These are phyloP conservation scores for Plasmodium billcollinsi DNA, from an alignment of 169 alveolate species.

Conservation along the genomic window DNA sequence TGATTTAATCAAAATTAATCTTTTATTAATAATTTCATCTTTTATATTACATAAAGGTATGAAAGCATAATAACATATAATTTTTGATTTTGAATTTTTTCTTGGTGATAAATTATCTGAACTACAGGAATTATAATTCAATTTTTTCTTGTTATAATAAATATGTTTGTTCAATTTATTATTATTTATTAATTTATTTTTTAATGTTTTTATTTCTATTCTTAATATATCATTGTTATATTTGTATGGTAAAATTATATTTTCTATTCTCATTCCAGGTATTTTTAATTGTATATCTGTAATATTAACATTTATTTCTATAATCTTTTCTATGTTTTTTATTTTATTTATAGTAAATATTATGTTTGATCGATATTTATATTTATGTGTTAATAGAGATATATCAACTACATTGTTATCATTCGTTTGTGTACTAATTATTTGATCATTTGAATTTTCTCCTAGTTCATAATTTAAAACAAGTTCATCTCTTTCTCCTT, in stretches of 20 bases:
- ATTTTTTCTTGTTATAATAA: not conserved
- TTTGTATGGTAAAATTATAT: slow-evolving; percentile 47
- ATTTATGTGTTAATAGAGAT: slow-evolving; percentile 38
- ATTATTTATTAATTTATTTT: not conserved
- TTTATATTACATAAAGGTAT: slow-evolving; percentile 37
- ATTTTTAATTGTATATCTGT: slow-evolving; percentile 50
- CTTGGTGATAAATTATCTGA: not conserved
- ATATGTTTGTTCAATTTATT: not conserved
- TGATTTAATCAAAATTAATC: slow-evolving; percentile 34
- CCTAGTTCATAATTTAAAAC: slow-evolving; percentile 16
- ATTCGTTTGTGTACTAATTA: slow-evolving; percentile 20
- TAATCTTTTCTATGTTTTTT: slow-evolving; percentile 31
- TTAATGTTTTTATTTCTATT: slow-evolving; percentile 35
- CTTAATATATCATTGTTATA: slow-evolving; percentile 35
- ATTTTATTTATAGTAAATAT: slow-evolving; percentile 59
- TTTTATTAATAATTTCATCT: slow-evolving; percentile 36
- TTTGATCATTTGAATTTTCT: not conserved
- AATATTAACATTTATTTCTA: slow-evolving; percentile 50
- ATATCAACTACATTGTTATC: slow-evolving; percentile 44
- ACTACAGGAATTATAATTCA: not conserved
- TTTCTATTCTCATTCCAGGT: slow-evolving; percentile 72
- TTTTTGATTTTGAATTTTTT: not conserved
- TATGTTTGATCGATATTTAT: slow-evolving; percentile 49
- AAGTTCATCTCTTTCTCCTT: not conserved
- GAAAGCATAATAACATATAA: slow-evolving; percentile 31